Percentiles rank a stretch among this genome's conserved stretches.
phyloP scores from a whole-genome alignment of 1,284 basidiomycete species.

The Cutaneotrichosporon curvatum region DNA sequence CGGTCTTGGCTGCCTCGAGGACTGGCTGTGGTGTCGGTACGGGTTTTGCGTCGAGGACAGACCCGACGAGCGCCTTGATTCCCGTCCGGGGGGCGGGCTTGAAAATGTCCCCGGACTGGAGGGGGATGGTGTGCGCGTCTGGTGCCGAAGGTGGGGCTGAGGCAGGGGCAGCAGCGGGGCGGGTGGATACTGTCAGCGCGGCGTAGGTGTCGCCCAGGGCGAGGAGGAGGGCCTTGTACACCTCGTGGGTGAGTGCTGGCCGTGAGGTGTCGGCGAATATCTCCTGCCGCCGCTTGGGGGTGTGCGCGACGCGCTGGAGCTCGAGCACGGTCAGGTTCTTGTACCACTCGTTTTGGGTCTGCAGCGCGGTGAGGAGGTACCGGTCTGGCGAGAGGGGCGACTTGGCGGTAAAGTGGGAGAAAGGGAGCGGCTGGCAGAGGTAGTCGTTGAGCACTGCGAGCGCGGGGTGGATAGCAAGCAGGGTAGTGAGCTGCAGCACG shows the following conservation, averaged over 20 bases:
- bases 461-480: conserved; percentile 25
- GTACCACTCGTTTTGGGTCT: conserved; percentile 29
- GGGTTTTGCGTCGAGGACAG: conserved; percentile 31
- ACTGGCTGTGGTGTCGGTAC: conserved; percentile 17
- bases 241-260: conserved; percentile 22
- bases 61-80: conserved; percentile 17
- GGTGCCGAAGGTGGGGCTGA: conserved; percentile 5
- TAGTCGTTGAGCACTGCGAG: conserved; percentile 30
- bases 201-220: neutral
- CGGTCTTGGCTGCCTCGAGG: conserved; percentile 4
- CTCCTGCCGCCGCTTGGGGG: conserved; percentile 21
- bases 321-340: conserved; percentile 42
- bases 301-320: conserved; percentile 30
- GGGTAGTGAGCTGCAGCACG: conserved; percentile 19
- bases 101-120: conserved; percentile 38
- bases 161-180: neutral
- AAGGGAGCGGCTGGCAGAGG: conserved; percentile 36
- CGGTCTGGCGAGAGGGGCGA: conserved; percentile 30
- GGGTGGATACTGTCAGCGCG: neutral
- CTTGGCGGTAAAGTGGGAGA: conserved; percentile 28
- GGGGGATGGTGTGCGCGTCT: conserved; percentile 25
- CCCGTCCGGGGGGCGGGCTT: conserved; percentile 23
- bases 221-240: conserved; percentile 35
- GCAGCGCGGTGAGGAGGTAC: conserved; percentile 34
- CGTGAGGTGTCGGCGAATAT: conserved; percentile 32